These are phyloP conservation scores for Cystobasidium ongulense DNA, from an alignment of 768 basidiomycete species.

Conservation along the genomic window DNA sequence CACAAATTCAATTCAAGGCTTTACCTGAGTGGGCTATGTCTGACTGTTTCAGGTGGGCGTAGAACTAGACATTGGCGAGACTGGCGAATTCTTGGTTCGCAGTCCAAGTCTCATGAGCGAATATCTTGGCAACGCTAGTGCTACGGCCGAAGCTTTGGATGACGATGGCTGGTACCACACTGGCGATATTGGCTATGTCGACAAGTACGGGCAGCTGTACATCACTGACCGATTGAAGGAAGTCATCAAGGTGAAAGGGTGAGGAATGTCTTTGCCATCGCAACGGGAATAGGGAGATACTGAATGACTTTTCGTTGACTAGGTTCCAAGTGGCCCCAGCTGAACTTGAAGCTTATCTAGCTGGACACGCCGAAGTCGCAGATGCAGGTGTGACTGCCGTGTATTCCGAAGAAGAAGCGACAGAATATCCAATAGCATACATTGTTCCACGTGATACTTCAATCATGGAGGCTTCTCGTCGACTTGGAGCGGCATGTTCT, in stretches of 20 bases:
- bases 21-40: neutral
- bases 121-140: slow-evolving; percentile 40
- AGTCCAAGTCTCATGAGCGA: slow-evolving; percentile 35
- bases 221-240: slow-evolving; percentile 39
- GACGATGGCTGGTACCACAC: slow-evolving; percentile 40
- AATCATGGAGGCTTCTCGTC: slow-evolving; percentile 21
- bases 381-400: slow-evolving; percentile 41
- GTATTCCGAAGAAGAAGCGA: slow-evolving; percentile 41
- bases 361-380: slow-evolving; percentile 36
- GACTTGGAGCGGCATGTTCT: slow-evolving; percentile 13
- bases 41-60: neutral
- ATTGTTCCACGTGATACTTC: slow-evolving; percentile 40
- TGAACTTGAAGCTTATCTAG: slow-evolving; percentile 41
- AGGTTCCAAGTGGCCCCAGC: slow-evolving; percentile 41
- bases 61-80: slow-evolving; percentile 27
- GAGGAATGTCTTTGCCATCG: neutral
- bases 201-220: slow-evolving; percentile 34
- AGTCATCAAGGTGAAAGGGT: slow-evolving; percentile 43
- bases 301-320: neutral
- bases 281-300: no score
- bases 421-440: slow-evolving; percentile 41
- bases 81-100: slow-evolving; percentile 41
- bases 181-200: slow-evolving; percentile 41
- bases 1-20: neutral
- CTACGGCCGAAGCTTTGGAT: slow-evolving; percentile 38